Evolutionary conservation across 2,329 filamentous ascomycete genomes (phyloP).

Genomic region (Fusarium subtropicale): DNA sequence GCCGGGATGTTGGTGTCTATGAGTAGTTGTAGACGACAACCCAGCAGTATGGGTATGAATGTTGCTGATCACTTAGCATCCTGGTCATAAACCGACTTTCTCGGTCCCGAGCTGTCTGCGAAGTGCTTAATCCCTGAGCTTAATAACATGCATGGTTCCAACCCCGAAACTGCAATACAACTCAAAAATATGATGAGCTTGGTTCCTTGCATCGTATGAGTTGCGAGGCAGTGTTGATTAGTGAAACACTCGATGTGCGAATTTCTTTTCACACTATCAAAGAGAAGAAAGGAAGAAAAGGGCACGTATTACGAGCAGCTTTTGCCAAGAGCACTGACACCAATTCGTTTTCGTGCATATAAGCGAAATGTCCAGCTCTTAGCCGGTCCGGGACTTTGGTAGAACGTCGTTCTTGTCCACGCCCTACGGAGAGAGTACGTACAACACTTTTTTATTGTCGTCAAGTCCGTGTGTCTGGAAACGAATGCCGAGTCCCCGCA

Average conservation of each 20-base stretch:
- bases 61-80: constrained; percentile 1
- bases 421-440: not conserved
- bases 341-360: not conserved
- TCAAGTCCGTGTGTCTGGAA: not conserved
- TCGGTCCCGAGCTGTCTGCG: constrained; percentile 7
- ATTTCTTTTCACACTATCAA: not conserved
- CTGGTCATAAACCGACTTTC: not conserved
- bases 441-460: not conserved
- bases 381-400: not conserved
- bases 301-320: not conserved
- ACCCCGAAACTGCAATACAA: constrained; percentile 3
- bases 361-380: constrained; percentile 5
- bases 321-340: not conserved
- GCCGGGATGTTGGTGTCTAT: not conserved
- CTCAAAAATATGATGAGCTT: constrained; percentile 9
- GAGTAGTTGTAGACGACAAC: not conserved
- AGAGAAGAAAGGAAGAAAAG: not conserved
- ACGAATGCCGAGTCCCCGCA: not conserved
- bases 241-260: constrained; percentile 21
- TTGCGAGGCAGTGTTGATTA: constrained; percentile 21
- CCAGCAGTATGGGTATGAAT: not conserved
- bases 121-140: not conserved
- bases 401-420: not conserved
- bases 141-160: not conserved
- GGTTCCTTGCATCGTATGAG: constrained; percentile 16